Evolutionary conservation across 2,329 filamentous ascomycete genomes (phyloP), one percentile per base, ranked within the genome.

Genomic region (Cadophora sp.): DNA sequence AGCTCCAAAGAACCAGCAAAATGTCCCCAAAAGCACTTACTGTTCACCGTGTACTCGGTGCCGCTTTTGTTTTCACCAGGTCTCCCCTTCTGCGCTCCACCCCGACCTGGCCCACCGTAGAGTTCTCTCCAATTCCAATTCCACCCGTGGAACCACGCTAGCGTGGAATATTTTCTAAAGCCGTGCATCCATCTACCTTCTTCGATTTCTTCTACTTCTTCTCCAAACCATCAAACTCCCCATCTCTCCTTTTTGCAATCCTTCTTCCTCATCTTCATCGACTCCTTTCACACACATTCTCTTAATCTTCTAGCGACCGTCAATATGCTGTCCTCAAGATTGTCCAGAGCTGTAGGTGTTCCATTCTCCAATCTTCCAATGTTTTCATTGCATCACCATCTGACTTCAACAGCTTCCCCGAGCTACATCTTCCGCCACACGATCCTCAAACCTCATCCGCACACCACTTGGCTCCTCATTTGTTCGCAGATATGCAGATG

Each of bases 401-500:
- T 64, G 70, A 50, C 29, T 58, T 62, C 24, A 58, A 79, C 74
- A 94, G 92, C 88, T 97, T 82, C 92, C 93, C 79, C 89, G 93
- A 86, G 90, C 92, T 80, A 84, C 87, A 74, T 85, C 91, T 78
- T 83, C 88, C 80, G 84, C 90, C 80, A 84, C 89, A 79, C 91
- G 91, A 82, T 86, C 89, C 78, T 86, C 89, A 76, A 84, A 87
- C 69, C 83, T 88, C 79, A 82, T 89, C 80, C 90, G 90, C 83
- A 87, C 91, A 76, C 89, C 93, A 73, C 81, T 92, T 77, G 86
- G 86, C 74, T 89, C 92, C 73, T 88, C 89, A 77, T 93, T 95
- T 80, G 89, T 91, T 79, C 87, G 92, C 77, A 93, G 92, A 84
- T 91, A 92, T 81, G 91, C 90, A 50, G 91, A 92, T 75, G 90